These are phyloP conservation scores for Pyrenopolyporus hunteri DNA, from an alignment of 495 filamentous ascomycete species.

Conservation along the genomic window DNA sequence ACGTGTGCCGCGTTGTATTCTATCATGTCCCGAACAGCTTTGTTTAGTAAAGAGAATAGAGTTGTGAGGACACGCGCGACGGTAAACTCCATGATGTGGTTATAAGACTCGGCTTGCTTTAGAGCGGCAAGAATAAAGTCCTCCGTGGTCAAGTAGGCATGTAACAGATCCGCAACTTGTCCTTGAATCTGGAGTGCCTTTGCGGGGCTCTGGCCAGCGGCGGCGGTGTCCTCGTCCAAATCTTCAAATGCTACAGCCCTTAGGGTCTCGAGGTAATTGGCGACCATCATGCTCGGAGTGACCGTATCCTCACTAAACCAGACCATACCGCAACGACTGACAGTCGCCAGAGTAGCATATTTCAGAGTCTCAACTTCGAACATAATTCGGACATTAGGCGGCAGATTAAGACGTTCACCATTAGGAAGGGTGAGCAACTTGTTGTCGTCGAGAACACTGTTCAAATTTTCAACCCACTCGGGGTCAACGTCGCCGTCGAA, in stretches of 20 bases:
- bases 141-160: constrained; percentile 75
- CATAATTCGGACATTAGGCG: constrained; percentile 96
- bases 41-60: constrained; percentile 92
- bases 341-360: constrained; percentile 95
- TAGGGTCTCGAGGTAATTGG: constrained; percentile 85
- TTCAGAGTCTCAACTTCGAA: constrained; percentile 99
- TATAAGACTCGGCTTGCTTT: constrained; percentile 73
- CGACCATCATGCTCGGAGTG: constrained; percentile 87
- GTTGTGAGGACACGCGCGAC: constrained; percentile 88
- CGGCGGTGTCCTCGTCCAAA: constrained; percentile 85
- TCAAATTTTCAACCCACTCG: constrained; percentile 99
- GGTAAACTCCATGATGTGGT: constrained; percentile 98
- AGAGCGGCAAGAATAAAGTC: constrained; percentile 80
- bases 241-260: constrained; percentile 86
- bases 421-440: constrained; percentile 96
- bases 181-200: constrained; percentile 77
- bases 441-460: constrained; percentile 99
- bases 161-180: constrained; percentile 76
- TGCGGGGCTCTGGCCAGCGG: constrained; percentile 77
- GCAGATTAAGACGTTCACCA: constrained; percentile 93
- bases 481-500: constrained; percentile 99
- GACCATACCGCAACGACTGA: constrained; percentile 99
- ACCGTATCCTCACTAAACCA: constrained; percentile 99
- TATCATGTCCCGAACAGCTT: constrained; percentile 85
- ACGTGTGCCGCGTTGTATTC: constrained; percentile 94